Evolutionary conservation across 2,329 filamentous ascomycete species (phyloP).

Genomic region (Pezicula radicicola): DNA sequence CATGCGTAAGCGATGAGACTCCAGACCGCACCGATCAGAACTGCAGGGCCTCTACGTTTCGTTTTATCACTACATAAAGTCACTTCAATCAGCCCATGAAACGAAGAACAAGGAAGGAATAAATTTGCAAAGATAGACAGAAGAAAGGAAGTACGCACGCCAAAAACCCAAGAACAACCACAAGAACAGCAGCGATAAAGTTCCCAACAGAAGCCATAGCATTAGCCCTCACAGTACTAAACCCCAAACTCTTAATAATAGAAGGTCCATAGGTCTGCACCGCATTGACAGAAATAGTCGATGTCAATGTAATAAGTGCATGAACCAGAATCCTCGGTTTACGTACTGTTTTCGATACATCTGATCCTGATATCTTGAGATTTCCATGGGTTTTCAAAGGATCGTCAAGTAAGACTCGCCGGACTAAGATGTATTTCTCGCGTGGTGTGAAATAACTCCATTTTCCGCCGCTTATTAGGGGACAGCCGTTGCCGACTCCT

Average conservation of each 20-base stretch:
- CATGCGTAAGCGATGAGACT: constrained; percentile 34
- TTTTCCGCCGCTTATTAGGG: constrained; percentile 31
- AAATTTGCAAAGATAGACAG: too few relatives aligned
- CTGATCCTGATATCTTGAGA: constrained; percentile 28
- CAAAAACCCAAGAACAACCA: constrained; percentile 1
- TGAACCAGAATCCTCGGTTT: constrained; percentile 14
- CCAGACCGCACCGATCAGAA: constrained; percentile 33
- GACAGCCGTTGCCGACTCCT: constrained; percentile 30
- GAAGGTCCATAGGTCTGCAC: constrained; percentile 26
- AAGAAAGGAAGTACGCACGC: neutral
- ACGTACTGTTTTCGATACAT: constrained; percentile 1
- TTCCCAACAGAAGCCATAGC: constrained; percentile 23
- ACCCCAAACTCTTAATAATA: constrained; percentile 27
- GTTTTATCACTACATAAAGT: constrained; percentile 23
- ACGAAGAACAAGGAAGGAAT: too few relatives aligned
- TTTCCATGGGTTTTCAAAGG: constrained; percentile 34
- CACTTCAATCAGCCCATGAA: too few relatives aligned
- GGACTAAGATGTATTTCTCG: constrained; percentile 37
- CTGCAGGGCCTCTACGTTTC: constrained; percentile 31
- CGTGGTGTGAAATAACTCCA: constrained; percentile 41
- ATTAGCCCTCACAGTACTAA: constrained; percentile 22
- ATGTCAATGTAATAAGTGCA: constrained; percentile 21
- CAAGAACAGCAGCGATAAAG: constrained; percentile 2
- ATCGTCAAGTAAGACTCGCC: constrained; percentile 40
- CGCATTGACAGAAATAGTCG: constrained; percentile 17